Evolutionary conservation across 148 eudicot genomes (phyloP).

Genomic region (Suaeda aralocaspica): DNA sequence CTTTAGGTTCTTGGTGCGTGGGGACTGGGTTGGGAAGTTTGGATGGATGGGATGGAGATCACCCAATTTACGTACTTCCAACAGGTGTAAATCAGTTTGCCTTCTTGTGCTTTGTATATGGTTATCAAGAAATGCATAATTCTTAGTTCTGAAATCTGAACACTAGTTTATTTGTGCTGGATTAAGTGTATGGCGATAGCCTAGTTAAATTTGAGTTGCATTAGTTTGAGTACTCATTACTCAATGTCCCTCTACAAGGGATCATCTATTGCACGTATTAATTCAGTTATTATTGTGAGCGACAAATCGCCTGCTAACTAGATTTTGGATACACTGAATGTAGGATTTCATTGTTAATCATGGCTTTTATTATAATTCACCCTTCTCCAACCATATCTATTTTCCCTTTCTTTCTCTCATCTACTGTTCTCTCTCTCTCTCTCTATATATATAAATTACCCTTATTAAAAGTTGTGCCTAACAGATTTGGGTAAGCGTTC

Average conservation of each 20-base stretch:
- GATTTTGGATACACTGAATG: no score
- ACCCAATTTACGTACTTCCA: constrained; percentile 99
- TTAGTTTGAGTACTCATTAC: no score
- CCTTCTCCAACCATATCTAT: not conserved
- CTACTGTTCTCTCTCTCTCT: no score
- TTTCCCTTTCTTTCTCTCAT: not conserved
- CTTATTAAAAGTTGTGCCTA: no score
- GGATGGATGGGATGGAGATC: constrained; percentile 99
- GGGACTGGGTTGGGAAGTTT: constrained; percentile 99
- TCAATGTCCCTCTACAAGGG: no score
- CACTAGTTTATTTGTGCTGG: not conserved
- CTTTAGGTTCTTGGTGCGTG: constrained; percentile 97
- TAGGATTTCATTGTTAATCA: no score
- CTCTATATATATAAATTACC: not conserved
- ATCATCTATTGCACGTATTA: no score
- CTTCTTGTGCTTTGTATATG: not conserved
- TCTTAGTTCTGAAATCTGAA: not conserved
- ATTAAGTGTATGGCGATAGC: not conserved
- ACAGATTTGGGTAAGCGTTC: no score
- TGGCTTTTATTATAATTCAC: no score
- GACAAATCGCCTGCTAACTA: no score
- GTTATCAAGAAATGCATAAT: not conserved
- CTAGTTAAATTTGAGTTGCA: no score
- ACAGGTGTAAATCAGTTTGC: constrained; percentile 52
- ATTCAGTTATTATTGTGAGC: no score